Conservation (phyloP, 306 rosid genomes). For the Boehmeria nivea region DNA sequence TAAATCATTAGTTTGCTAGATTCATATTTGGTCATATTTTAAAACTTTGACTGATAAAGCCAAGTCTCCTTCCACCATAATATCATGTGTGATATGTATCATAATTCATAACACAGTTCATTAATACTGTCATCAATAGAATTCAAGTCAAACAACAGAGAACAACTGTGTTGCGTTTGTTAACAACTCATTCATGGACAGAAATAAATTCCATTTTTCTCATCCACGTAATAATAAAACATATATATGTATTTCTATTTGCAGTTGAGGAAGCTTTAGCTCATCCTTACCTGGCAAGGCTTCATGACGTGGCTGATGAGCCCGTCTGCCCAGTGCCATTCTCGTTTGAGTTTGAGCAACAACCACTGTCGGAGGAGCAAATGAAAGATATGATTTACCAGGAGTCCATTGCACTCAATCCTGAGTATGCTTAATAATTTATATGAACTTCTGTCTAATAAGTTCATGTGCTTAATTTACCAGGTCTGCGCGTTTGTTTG, state of each 20-base stretch:
- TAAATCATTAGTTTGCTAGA: too few species aligned
- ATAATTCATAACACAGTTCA: too few species aligned
- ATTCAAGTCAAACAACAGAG: too few species aligned
- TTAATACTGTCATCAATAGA: too few species aligned
- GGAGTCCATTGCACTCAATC: conserved; percentile 82
- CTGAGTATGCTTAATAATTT: conserved; percentile 66
- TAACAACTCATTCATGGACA: too few species aligned
- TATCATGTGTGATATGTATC: too few species aligned
- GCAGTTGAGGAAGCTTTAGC: conserved; percentile 93
- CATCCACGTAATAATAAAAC: neutral
- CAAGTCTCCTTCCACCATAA: too few species aligned
- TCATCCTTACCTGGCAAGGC: conserved; percentile 93
- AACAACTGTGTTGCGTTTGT: too few species aligned
- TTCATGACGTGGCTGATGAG: conserved; percentile 90
- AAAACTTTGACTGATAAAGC: too few species aligned
- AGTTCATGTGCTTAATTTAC: neutral
- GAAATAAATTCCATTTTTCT: too few species aligned
- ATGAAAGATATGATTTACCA: conserved; percentile 90
- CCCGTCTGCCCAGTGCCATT: conserved; percentile 71
- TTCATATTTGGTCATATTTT: too few species aligned
- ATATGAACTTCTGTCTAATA: neutral
- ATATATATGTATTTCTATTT: conserved; percentile 4
- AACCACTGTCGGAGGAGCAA: conserved; percentile 72
- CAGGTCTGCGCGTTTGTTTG: neutral
- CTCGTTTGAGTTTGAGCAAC: conserved; percentile 88